Conservation (phyloP, 805 yeast species). For the Komagataella ulmi region DNA sequence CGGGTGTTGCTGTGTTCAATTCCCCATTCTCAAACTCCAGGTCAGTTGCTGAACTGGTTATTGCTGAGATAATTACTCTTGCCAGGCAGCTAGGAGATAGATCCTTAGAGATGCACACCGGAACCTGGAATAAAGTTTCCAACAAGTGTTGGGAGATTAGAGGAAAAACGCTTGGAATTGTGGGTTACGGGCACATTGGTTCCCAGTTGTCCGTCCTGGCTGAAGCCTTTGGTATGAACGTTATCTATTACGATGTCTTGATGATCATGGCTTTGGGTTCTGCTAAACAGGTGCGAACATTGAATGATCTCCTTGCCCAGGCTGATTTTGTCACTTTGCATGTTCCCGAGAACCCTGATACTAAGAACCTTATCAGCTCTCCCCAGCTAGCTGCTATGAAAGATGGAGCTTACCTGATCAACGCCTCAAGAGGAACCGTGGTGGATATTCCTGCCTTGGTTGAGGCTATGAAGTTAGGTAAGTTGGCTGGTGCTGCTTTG, state of each 20-base stretch:
- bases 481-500: conserved; percentile 92
- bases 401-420: conserved; percentile 86
- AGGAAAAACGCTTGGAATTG: conserved; percentile 94
- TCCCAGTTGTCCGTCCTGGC: conserved; percentile 93
- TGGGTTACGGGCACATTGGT: conserved; percentile 98
- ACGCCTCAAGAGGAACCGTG: conserved; percentile 96
- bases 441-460: conserved; percentile 91
- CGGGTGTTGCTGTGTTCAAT: conserved; percentile 93
- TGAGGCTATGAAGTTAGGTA: conserved; percentile 83
- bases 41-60: conserved; percentile 95
- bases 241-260: conserved; percentile 78
- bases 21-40: conserved; percentile 98
- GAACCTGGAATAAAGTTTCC: conserved; percentile 95
- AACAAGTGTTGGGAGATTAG: conserved; percentile 97
- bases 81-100: conserved; percentile 97
- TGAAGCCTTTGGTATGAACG: conserved; percentile 96
- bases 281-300: conserved; percentile 80
- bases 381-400: conserved; percentile 95
- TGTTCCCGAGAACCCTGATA: conserved; percentile 90
- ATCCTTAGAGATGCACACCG: conserved; percentile 89
- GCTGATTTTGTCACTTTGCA: conserved; percentile 89
- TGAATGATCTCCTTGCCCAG: conserved; percentile 65
- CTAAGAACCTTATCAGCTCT: conserved; percentile 77
- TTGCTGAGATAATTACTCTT: conserved; percentile 84
- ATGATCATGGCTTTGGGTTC: conserved; percentile 97